These are phyloP conservation scores for Flagelloscypha sp. DNA, from an alignment of 768 basidiomycete genomes.

Conservation along the genomic window DNA sequence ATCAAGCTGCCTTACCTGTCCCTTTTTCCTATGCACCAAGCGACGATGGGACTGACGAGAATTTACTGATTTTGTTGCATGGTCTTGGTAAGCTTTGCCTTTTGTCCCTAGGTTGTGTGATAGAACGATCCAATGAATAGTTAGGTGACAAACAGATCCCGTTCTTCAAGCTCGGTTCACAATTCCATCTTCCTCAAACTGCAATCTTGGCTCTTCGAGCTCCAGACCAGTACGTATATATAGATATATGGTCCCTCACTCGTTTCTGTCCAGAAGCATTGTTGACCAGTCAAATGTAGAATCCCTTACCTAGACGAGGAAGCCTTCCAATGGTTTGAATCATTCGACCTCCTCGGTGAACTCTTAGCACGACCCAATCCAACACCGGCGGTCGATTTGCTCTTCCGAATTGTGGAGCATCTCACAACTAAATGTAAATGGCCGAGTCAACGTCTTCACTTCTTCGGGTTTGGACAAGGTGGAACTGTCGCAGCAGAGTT, in stretches of 20 bases:
- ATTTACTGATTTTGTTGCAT: conserved; percentile 76
- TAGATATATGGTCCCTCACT: background rate
- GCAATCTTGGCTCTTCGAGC: conserved; percentile 76
- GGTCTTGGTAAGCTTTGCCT: conserved; percentile 57
- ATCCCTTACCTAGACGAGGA: conserved; percentile 74
- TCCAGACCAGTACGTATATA: conserved; percentile 53
- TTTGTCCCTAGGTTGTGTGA: conserved; percentile 1
- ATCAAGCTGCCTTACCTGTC: conserved; percentile 34
- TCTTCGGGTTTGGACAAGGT: conserved; percentile 87
- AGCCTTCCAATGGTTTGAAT: conserved; percentile 80
- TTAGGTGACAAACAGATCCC: conserved; percentile 76
- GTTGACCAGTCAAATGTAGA: conserved; percentile 28
- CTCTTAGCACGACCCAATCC: conserved; percentile 66
- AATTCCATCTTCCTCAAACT: conserved; percentile 83
- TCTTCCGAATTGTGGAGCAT: conserved; percentile 45
- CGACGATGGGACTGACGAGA: conserved; percentile 79
- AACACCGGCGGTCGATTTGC: conserved; percentile 49
- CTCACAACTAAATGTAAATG: conserved; percentile 56
- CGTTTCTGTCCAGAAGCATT: background rate
- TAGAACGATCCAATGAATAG: conserved; percentile 1
- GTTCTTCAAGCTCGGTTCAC: conserved; percentile 64
- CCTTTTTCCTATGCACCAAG: conserved; percentile 66
- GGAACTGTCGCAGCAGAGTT: conserved; percentile 71
- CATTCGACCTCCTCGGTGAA: conserved; percentile 76
- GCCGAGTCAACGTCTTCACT: conserved; percentile 62